Conservation (phyloP, 2,329 filamentous ascomycete species). For the Pyrenochaeta sp. region DNA sequence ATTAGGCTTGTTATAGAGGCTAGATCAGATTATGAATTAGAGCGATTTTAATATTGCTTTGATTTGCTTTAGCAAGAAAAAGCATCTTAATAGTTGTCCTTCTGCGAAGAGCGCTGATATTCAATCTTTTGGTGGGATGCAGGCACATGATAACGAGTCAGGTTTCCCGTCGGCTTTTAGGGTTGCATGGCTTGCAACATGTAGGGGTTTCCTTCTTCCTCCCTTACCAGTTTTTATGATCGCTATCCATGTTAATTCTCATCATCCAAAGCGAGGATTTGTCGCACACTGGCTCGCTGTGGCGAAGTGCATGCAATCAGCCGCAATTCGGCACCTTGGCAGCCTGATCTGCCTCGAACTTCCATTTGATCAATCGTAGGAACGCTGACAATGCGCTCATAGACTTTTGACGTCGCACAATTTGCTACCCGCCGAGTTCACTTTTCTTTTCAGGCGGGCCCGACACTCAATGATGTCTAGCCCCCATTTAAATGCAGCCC, state of each 20-base stretch:
- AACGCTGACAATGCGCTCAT: neutral
- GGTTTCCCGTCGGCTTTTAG: too few species aligned
- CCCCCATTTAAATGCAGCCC: neutral
- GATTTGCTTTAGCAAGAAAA: too few species aligned
- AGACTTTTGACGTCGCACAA: neutral
- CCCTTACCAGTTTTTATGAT: too few species aligned
- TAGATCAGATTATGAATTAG: too few species aligned
- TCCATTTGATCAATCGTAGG: neutral
- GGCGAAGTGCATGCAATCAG: neutral
- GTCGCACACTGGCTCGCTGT: neutral
- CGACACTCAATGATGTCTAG: neutral
- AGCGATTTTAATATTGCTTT: too few species aligned
- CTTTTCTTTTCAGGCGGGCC: neutral
- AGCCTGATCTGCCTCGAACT: constrained; percentile 2
- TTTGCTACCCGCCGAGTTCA: neutral
- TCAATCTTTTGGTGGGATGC: too few species aligned
- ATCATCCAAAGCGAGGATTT: neutral
- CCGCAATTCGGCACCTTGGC: constrained; percentile 8
- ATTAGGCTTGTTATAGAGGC: too few species aligned
- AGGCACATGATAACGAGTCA: too few species aligned
- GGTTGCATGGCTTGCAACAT: neutral
- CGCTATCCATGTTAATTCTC: too few species aligned
- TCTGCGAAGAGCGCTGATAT: too few species aligned
- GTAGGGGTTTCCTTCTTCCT: neutral
- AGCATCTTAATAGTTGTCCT: too few species aligned